phyloP scores from a whole-genome alignment of 192 early-diverging fungal species.

The Backusella luteola region DNA sequence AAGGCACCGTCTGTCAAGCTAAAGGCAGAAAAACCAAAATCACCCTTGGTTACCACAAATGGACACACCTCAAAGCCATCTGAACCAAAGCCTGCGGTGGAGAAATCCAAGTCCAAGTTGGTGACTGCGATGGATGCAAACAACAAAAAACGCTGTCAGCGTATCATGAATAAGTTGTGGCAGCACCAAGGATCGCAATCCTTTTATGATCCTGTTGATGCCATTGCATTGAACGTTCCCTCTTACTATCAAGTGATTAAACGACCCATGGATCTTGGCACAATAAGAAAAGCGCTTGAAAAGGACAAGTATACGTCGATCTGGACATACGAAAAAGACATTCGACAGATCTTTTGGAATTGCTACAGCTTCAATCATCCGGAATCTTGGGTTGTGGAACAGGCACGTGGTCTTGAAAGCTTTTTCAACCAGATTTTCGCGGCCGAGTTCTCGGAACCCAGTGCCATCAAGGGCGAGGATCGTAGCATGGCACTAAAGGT shows the following conservation, averaged over 20 bases:
- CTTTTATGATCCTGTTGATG: constrained; percentile 81
- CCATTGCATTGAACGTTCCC: constrained; percentile 62
- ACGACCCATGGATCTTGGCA: constrained; percentile 84
- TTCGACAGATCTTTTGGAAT: constrained; percentile 66
- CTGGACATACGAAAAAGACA: constrained; percentile 55
- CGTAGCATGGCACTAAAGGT: constrained; percentile 27
- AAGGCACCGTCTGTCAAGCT: background rate
- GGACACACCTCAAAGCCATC: background rate
- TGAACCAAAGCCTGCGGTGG: background rate
- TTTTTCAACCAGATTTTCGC: constrained; percentile 32
- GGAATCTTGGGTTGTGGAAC: constrained; percentile 58
- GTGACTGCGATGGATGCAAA: constrained; percentile 19
- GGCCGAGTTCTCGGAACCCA: constrained; percentile 22
- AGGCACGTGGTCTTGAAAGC: constrained; percentile 55
- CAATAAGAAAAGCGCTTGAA: constrained; percentile 67
- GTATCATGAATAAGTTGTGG: constrained; percentile 29
- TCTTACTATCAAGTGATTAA: constrained; percentile 66
- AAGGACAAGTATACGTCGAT: constrained; percentile 53
- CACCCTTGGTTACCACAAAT: background rate
- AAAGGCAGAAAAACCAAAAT: background rate
- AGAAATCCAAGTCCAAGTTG: background rate
- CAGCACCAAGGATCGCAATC: constrained; percentile 46
- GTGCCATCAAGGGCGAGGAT: constrained; percentile 25
- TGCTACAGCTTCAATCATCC: constrained; percentile 70
- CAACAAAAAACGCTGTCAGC: constrained; percentile 27